Conservation (phyloP, 2,329 filamentous ascomycete genomes). For the Bretziella fagacearum region DNA sequence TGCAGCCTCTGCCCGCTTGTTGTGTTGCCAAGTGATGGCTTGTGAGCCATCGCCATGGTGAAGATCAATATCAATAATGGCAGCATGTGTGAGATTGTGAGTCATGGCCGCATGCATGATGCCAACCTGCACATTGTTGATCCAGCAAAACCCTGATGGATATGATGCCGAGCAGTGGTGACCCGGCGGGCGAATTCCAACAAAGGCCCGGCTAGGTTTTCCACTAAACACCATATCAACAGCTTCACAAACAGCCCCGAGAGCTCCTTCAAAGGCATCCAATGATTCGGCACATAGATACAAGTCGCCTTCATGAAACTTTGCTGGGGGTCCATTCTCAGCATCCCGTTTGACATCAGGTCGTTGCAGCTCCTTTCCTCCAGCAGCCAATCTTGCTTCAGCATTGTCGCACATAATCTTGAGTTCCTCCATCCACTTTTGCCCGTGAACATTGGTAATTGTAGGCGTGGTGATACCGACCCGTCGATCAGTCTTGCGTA, state of each 20-base stretch:
- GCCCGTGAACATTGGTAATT: slow-evolving; percentile 82
- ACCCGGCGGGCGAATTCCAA: slow-evolving; percentile 80
- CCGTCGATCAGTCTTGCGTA: slow-evolving; percentile 60
- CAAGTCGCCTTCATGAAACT: slow-evolving; percentile 74
- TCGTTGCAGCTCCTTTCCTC: slow-evolving; percentile 61
- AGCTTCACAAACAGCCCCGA: slow-evolving; percentile 86
- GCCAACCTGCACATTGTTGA: slow-evolving; percentile 95
- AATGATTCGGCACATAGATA: slow-evolving; percentile 80
- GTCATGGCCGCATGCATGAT: slow-evolving; percentile 76
- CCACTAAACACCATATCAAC: slow-evolving; percentile 64
- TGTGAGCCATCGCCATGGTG: slow-evolving; percentile 96
- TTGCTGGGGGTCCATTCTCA: slow-evolving; percentile 27
- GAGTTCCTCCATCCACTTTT: slow-evolving; percentile 85
- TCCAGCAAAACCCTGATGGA: slow-evolving; percentile 94
- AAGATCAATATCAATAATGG: slow-evolving; percentile 81
- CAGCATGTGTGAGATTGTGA: slow-evolving; percentile 81
- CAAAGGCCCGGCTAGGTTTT: slow-evolving; percentile 60
- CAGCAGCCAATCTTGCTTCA: slow-evolving; percentile 57
- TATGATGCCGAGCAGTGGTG: slow-evolving; percentile 84
- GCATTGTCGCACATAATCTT: slow-evolving; percentile 69
- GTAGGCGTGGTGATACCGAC: slow-evolving; percentile 56
- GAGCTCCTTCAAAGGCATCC: slow-evolving; percentile 71
- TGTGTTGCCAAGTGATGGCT: slow-evolving; percentile 81
- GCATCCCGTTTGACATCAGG: slow-evolving; percentile 41
- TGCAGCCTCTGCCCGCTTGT: slow-evolving; percentile 59